Base-by-base conservation (phyloP, 192 early-diverging fungal species). In the Coemansia sp. region DNA sequence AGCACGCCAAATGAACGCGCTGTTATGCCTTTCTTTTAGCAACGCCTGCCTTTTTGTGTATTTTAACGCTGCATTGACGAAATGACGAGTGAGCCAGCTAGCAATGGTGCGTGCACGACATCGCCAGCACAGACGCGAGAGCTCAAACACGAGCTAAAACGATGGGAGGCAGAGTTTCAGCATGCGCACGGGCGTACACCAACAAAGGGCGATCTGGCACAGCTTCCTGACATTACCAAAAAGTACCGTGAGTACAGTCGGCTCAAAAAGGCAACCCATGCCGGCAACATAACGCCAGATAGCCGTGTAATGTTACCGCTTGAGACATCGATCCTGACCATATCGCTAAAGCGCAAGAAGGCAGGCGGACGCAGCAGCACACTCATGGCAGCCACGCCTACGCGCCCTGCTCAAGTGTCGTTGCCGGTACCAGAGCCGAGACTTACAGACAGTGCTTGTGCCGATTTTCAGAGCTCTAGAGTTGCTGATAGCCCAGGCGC, bases 131-230 rank as follows among this genome's bases (percentile, higher is more conserved):
- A 52, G 4, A 50, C 67, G 35, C 63, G 58, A 23, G 48, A 69
- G 23, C 72, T 80, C 48, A 80, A 80, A 62, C 69, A 80, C 26
- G 72, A 74, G 61, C 65, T 80, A 45, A 80, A 80, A 48, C 52
- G 45, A 53, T 80, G 77, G 77, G 77, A 80, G 55, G 65, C 68
- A 1, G 62, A 41, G 47, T 80, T 80, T 31, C 54, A 67, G 37
- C 61, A 39, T 29, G 61, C 53, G 10, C 60, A 80, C 23, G 72
- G 77, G 10, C 77, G 77, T 3, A 45, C 45, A 2, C 72, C 77
- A 7, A 68, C 64, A n/a, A 74, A 74, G 12, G 38, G 39, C 16
- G 77, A 80, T 43, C 58, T 80, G 23, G 11, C 39, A 7, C 61
- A 63, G 19, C 61, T 49, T 8, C 68, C 72, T 16, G 68, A 74